Base-by-base conservation (phyloP, 305 asterid species). In the Plantago lanceolata region DNA sequence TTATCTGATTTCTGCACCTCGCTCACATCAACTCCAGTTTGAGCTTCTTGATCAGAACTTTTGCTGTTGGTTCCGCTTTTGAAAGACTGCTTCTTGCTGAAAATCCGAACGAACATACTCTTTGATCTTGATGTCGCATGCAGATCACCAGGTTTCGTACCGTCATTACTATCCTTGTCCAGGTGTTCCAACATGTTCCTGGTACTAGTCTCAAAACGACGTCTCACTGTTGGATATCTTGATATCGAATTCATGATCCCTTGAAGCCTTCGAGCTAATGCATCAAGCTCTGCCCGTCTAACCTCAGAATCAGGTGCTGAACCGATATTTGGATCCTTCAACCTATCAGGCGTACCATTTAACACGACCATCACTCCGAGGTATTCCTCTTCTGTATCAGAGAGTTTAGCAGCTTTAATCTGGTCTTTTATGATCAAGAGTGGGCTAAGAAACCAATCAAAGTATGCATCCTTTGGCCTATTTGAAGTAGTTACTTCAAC, bases 361-460 rank as follows among this genome's bases (percentile, higher is more conserved):
- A 85, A 71, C 62, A 93, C 61, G 35, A 90, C 96, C 49, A 87
- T 69, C 73, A 67, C 81, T 16, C 92, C 80, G 4, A 93, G 86
- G 76, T 93, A 90, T 45, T 78, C 83, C 73, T 89, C 97, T 70
- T 93, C 99, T 16, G 69, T 44, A 45, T 87, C 88, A 15, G 97
- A 82, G 62, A 93, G 89, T 50, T 82, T 84, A 48, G 71, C 83
- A 6, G 94, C 98, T 79, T 76, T 84, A 40, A 93, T 81, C 73
- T 93, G 97, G 31, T 87, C 98, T 74, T 89, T 93, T n/a, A 93
- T 85, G 75, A 93, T 76, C 79, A 93, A 33, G n/a, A 93, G 78
- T 4, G 98, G 97, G 78, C 85, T 87, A 21, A 89, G 82, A 73
- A 92, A 92, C 98, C 97, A 92, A 52, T 89, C 97, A 56, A 81